Percentiles rank a stretch among this genome's conserved stretches.
Evolutionary conservation across 2,329 filamentous ascomycete species (phyloP).

Genomic region (Xylaria sp.): DNA sequence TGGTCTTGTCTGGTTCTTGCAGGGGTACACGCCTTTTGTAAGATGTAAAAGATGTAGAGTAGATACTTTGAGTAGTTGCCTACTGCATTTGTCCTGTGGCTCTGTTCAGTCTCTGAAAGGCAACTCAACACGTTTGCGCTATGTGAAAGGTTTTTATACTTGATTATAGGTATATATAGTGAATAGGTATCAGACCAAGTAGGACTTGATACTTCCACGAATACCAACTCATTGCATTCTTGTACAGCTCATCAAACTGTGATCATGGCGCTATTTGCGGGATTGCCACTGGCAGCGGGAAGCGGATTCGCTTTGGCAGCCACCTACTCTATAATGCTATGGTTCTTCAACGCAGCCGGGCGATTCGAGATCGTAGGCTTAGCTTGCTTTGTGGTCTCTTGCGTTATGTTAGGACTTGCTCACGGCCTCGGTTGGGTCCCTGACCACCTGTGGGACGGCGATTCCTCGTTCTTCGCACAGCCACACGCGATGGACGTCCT

Average conservation of each 20-base stretch:
- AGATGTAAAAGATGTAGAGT: not conserved
- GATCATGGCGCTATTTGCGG: not conserved
- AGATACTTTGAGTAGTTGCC: not conserved
- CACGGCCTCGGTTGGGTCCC: not conserved
- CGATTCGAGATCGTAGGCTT: not conserved
- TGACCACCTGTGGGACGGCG: not conserved
- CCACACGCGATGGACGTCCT: conserved; percentile 7
- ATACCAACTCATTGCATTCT: not conserved
- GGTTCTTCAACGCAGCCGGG: not conserved
- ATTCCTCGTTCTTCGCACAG: conserved; percentile 8
- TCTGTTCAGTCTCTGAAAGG: not conserved
- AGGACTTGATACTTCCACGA: not conserved
- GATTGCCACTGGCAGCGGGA: not conserved
- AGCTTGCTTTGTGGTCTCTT: not conserved
- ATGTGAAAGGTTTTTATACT: not conserved
- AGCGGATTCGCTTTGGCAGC: not conserved
- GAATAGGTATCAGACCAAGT: not conserved
- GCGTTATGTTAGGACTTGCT: not conserved
- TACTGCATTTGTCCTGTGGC: not conserved
- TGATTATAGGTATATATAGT: not conserved
- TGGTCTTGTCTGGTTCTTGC: not conserved
- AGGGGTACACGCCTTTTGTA: not conserved
- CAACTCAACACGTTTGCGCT: not conserved
- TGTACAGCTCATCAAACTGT: not conserved
- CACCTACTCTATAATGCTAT: conserved; percentile 1